Evolutionary conservation across 129 eudicot genomes (phyloP).

Genomic region (Solidago caesia): DNA sequence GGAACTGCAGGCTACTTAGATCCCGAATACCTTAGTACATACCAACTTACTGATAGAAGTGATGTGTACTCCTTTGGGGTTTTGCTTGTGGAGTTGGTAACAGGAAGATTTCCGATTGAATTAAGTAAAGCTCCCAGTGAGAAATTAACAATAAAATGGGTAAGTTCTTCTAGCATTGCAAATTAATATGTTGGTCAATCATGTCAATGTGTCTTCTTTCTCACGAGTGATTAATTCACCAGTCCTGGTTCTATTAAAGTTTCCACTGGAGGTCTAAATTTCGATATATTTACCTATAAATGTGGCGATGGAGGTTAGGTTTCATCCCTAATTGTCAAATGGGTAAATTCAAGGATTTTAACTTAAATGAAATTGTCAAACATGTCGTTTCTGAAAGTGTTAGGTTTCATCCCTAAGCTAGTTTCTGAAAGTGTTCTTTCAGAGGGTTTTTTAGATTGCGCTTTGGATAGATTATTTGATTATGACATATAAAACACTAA

Average conservation of each 20-base stretch:
- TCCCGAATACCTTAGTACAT: slow-evolving; percentile 73
- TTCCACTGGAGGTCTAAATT: background rate
- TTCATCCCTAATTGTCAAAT: background rate
- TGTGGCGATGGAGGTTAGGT: background rate
- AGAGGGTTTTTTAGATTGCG: too few relatives aligned
- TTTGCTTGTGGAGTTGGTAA: slow-evolving; percentile 69
- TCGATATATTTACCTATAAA: background rate
- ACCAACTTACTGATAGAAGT: slow-evolving; percentile 84
- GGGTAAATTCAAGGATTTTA: background rate
- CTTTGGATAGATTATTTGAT: too few relatives aligned
- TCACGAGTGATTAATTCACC: background rate
- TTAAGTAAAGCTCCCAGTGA: slow-evolving; percentile 41
- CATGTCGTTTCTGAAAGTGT: too few relatives aligned
- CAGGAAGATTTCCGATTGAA: slow-evolving; percentile 80
- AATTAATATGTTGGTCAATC: background rate
- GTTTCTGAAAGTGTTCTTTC: too few relatives aligned
- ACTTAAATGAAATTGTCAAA: background rate
- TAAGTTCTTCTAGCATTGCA: slow-evolving; percentile 34
- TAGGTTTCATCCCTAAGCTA: too few relatives aligned
- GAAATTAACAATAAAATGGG: slow-evolving; percentile 77
- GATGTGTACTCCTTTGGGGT: slow-evolving; percentile 95
- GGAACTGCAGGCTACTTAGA: slow-evolving; percentile 92
- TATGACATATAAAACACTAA: too few relatives aligned
- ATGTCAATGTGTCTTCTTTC: background rate
- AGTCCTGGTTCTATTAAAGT: background rate